Base-by-base conservation (phyloP, 495 filamentous ascomycete species). In the Neurospora sp. region DNA sequence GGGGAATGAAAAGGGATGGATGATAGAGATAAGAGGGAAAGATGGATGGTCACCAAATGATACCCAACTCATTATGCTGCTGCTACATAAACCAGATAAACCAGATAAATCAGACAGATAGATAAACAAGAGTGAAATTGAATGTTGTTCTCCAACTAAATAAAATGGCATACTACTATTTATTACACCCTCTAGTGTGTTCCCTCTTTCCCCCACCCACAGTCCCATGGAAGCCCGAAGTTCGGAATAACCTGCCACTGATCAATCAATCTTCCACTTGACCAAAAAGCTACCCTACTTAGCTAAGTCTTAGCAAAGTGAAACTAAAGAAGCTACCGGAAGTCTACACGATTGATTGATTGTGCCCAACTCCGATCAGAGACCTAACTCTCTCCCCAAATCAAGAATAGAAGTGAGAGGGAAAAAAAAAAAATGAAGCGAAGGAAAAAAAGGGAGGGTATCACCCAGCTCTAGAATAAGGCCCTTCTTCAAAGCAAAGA, bases 51-150 rank as follows among this genome's bases (percentile, higher is more conserved):
- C 27, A 66, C 12, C 53, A 18, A 66, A 73, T 73, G 75, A 76
- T 76, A 76, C 75, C 75, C 75, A 76, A 76, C 75, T 76, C 75
- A 72, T 5, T 5, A 71, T 14, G 10, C 41, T 40, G 16, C 41
- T 40, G 22, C 22, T 38, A 18, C 6, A 66, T 66, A 16, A 61
- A 12, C 11, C 5, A 59, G 11, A 59, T 59, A 16, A 18, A 18
- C 14, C 3, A 61, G 18, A 66, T 66, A 16, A 61, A 6, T 5
- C 5, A 59, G 5, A 59, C 1, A 61, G 8, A 20, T 48, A 18
- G 46, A 53, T 53, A 53, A 53, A 53, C 20, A 53, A 53, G 14
- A 16, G 53, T 16, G 12, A 61, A 31, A 61, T 3, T 8, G 5
- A 31, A 61, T 14, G 27, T 11, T 14, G 27, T 11, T 14, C 7